Evolutionary conservation across 2,329 filamentous ascomycete genomes (phyloP), one percentile per base, ranked within the genome.

Genomic region (Fusarium sambucinum): DNA sequence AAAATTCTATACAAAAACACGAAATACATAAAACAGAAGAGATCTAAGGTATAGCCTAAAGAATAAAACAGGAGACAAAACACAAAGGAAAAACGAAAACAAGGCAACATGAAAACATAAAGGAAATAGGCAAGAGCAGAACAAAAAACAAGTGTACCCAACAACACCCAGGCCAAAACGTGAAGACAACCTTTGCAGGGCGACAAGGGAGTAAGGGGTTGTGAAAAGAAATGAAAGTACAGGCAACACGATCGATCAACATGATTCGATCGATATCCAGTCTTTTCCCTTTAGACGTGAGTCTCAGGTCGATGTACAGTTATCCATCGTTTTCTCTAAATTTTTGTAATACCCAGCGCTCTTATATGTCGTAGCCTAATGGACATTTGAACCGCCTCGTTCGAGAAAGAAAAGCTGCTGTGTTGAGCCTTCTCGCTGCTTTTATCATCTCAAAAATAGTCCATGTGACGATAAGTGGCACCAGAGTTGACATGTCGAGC

Each of bases 231-330:
- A 42, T n/a, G 17, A 27, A 40, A 25, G 30, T 16, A 14, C 5
- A 44, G 33, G 8, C n/a, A 30, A 14, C 4, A 21, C 13, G 40
- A 29, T 9, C 30, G 21, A 17, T 16, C 16, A 41, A 44, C 37
- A 17, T 21, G 9, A 45, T 13, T 27, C 8, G 14, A 32, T 27
- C 8, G 14, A 32, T 23, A 23, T 35, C 6, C 27, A 23, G 17
- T 16, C 21, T 11, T 30, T 33, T 12, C 5, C 17, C 19, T 23
- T 8, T n/a, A 41, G 44, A 25, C 27, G 30, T 21, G 27, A 14
- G 29, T 29, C 14, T 23, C 30, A 32, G 17, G 2, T 32, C 6
- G 30, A 46, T 68, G 46, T 55, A 12, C 54, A 32, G 64, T 68
- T 41, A 19, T 17, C 46, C 41, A 53, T 45, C 13, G 7, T 33